These are phyloP conservation scores for Rosellinia necatrix DNA, from an alignment of 2,329 filamentous ascomycete genomes.

Conservation along the genomic window DNA sequence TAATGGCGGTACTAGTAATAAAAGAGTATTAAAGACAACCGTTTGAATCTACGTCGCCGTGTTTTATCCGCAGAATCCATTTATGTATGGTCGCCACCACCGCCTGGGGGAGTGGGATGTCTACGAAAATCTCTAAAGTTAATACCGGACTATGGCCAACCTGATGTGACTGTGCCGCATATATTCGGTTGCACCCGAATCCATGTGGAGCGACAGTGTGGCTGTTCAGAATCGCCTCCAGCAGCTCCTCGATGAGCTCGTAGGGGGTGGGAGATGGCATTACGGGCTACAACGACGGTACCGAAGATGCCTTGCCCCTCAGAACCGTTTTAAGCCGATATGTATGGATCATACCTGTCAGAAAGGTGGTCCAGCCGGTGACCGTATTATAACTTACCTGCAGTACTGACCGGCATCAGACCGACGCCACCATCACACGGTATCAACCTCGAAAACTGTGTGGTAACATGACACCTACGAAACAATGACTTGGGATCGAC, in stretches of 20 bases:
- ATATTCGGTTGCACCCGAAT: conserved; percentile 1
- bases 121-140: not conserved
- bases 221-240: conserved; percentile 2
- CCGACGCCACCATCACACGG: conserved; percentile 11
- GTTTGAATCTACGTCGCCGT: not conserved
- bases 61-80: not conserved
- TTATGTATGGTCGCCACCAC: conserved; percentile 8
- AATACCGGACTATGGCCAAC: conserved; percentile 1
- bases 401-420: conserved; percentile 1
- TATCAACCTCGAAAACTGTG: not conserved
- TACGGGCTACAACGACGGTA: conserved; percentile 3
- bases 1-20: not conserved
- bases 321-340: conserved; percentile 21
- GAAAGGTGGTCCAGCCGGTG: conserved; percentile 5
- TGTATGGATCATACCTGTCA: not conserved
- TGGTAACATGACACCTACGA: not conserved
- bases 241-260: conserved; percentile 3
- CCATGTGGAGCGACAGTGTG: conserved; percentile 7
- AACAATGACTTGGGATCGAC: not conserved
- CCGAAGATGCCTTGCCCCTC: conserved; percentile 5
- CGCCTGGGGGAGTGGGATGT: conserved; percentile 2
- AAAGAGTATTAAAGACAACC: not conserved
- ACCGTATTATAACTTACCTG: not conserved
- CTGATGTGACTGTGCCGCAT: conserved; percentile 12
- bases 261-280: conserved; percentile 8